Percentiles rank a stretch among this genome's conserved stretches.
These are phyloP conservation scores for Canavalia ensiformis DNA, from an alignment of 306 rosid genomes.

Conservation along the genomic window DNA sequence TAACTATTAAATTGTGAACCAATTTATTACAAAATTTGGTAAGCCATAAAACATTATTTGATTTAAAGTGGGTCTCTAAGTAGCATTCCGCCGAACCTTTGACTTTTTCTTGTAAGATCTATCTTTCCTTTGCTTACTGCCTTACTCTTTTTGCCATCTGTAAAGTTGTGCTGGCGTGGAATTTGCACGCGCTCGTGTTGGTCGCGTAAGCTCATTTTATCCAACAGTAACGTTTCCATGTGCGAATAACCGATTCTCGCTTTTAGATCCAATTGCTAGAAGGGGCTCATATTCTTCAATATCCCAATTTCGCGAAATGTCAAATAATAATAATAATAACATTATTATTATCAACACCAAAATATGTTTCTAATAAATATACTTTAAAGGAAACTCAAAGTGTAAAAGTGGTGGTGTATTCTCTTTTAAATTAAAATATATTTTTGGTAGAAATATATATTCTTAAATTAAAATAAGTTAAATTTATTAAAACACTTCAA, in stretches of 20 bases:
- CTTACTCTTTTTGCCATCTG: not conserved
- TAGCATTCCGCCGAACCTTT: not conserved
- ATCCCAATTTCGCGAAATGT: not conserved
- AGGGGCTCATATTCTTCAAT: not conserved
- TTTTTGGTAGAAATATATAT: too few species aligned
- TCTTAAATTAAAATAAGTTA: too few species aligned
- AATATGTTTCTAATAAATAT: too few species aligned
- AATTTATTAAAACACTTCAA: too few species aligned
- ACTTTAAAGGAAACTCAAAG: too few species aligned
- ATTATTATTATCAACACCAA: not conserved
- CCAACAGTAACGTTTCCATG: not conserved
- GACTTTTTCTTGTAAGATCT: not conserved
- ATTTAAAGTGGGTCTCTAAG: not conserved
- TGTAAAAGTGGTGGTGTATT: too few species aligned
- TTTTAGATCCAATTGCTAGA: not conserved
- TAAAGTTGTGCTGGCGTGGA: not conserved
- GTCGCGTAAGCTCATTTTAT: slow-evolving; percentile 24
- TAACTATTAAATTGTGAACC: not conserved
- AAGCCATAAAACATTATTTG: not conserved
- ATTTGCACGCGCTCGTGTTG: slow-evolving; percentile 22
- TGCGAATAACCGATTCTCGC: not conserved
- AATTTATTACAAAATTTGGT: not conserved
- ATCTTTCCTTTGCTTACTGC: not conserved
- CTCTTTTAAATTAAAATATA: too few species aligned
- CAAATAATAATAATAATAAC: not conserved